Percentiles rank a stretch among this genome's conserved stretches.
Evolutionary conservation across 768 basidiomycete species (phyloP).

Genomic region (Suillus ampliporus): DNA sequence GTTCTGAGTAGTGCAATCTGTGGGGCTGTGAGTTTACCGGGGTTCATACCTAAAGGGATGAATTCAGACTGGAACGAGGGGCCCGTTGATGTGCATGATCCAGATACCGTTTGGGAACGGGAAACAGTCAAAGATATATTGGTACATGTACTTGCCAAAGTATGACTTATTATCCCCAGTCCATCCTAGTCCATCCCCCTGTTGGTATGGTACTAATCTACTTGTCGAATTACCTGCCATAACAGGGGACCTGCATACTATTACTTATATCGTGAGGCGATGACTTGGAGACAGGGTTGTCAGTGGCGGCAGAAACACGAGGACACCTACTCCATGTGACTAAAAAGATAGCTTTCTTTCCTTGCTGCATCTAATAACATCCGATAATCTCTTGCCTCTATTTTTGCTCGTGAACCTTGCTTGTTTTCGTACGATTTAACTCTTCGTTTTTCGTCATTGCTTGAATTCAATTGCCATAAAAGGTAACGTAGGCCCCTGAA

Average conservation of each 20-base stretch:
- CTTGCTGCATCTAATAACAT: not conserved
- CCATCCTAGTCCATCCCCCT: not conserved
- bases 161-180: conserved; percentile 32
- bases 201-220: conserved; percentile 7
- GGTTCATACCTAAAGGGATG: conserved; percentile 20
- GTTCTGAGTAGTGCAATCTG: conserved; percentile 66
- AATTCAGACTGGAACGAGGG: conserved; percentile 10
- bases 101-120: conserved; percentile 41
- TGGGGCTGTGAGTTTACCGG: conserved; percentile 48
- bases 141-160: conserved; percentile 59
- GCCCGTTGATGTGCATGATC: not conserved
- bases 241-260: not conserved
- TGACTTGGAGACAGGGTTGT: not conserved
- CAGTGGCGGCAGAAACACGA: not conserved
- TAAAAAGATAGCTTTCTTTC: no score
- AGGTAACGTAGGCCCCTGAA: not conserved
- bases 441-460: not conserved
- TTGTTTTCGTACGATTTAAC: no score
- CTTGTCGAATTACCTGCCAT: not conserved
- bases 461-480: not conserved
- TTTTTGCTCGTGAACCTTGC: not conserved
- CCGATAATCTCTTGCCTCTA: not conserved
- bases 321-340: not conserved
- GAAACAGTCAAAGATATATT: conserved; percentile 70
- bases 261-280: not conserved